Percentiles rank a stretch among this genome's conserved stretches.
phyloP scores from a whole-genome alignment of 2,329 filamentous ascomycete genomes.

The Colletotrichum tropicicola region DNA sequence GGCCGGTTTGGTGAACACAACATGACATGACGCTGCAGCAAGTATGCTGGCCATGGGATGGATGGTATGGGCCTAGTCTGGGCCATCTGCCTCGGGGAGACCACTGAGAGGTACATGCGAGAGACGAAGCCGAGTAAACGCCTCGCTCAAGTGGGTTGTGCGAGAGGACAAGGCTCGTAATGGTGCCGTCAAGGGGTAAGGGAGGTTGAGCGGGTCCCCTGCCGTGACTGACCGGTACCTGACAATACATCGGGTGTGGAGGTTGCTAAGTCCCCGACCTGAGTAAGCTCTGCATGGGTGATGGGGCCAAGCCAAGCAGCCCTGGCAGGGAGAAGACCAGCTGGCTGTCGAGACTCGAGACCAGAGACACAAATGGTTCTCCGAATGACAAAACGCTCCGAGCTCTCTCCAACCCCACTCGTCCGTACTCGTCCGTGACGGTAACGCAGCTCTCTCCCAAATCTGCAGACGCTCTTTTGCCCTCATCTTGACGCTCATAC shows the following conservation, averaged over 20 bases:
- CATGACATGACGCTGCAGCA: slow-evolving; percentile 21
- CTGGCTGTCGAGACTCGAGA: too few relatives aligned
- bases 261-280: slow-evolving; percentile 25
- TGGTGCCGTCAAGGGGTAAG: slow-evolving; percentile 27
- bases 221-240: slow-evolving; percentile 23
- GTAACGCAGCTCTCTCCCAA: background rate
- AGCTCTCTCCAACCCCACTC: slow-evolving; percentile 10
- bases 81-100: slow-evolving; percentile 16
- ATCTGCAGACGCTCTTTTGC: background rate
- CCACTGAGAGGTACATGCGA: slow-evolving; percentile 8
- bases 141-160: slow-evolving; percentile 10
- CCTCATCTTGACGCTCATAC: background rate
- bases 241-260: slow-evolving; percentile 25
- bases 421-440: slow-evolving; percentile 10
- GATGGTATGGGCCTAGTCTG: slow-evolving; percentile 11
- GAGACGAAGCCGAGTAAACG: slow-evolving; percentile 7
- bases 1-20: slow-evolving; percentile 2
- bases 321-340: background rate
- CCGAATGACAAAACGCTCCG: slow-evolving; percentile 11
- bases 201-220: slow-evolving; percentile 18
- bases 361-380: background rate
- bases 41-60: background rate
- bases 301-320: background rate
- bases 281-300: slow-evolving; percentile 30
- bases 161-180: slow-evolving; percentile 21